Base-by-base conservation (phyloP, 805 yeast genomes). In the Kazachstania psychrophila region DNA sequence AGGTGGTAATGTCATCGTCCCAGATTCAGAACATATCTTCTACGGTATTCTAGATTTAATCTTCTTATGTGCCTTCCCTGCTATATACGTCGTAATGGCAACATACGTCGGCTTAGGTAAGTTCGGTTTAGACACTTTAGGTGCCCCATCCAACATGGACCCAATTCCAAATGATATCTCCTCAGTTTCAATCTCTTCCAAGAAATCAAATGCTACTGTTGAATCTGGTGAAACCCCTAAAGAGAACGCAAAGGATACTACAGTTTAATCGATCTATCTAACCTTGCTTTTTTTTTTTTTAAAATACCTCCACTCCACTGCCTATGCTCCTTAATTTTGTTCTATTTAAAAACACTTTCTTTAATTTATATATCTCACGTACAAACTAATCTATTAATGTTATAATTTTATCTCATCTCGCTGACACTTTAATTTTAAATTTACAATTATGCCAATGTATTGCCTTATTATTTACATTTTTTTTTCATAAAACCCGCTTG, bases 1-100 rank as follows among this genome's bases (percentile, higher is more conserved):
- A 52, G 82, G 80, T 64, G 79, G 80, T 56, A 75, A 75, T 50
- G 71, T 63, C 32, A 69, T 75, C 41, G 71, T 66, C 48, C 75
- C 76, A 28, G 78, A 73, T 51, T 65, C 76, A 23, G 79, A 72
- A 50, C 69, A 72, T 30, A 74, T 69, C 16, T 75, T 73, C 60
- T 73, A 71, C 49, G 81, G 81, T 61, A 58, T 75, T 40, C 56
- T 75, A 42, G 82, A 75, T 57, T 44, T 75, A 29, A 44, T 69
- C 22, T 56, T 64, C 20, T 66, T 75, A 45, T 64, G 52, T 38
- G 36, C 47, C 32, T 29, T 52, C 25, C 62, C 62, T 42, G 39
- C 43, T 26, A 28, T 47, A 11, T 54, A 45, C 24, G 41, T 51
- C 10, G 40, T 45, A 22, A 23, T 54, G 6, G 54, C 49, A 8